Evolutionary conservation across 1,139 yeast species (phyloP).

Genomic region (Torulaspora pretoriensis): DNA sequence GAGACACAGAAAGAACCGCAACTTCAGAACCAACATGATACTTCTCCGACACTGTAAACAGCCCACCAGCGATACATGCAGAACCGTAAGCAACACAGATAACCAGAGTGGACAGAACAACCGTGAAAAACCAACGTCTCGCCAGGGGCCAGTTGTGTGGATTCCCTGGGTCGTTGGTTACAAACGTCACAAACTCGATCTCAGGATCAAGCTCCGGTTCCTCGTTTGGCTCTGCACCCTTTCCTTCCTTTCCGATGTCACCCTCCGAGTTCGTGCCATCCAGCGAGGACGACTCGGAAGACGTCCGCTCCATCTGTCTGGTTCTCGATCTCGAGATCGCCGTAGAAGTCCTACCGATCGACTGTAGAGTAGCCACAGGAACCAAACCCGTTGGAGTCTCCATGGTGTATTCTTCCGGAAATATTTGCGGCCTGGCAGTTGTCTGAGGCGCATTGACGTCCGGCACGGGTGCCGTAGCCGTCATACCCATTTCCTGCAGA

Average conservation of each 20-base stretch:
- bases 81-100: slow-evolving; percentile 89
- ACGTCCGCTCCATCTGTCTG: slow-evolving; percentile 25
- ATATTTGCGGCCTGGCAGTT: slow-evolving; percentile 55
- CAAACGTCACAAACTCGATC: slow-evolving; percentile 76
- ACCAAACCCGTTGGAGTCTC: slow-evolving; percentile 87
- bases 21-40: slow-evolving; percentile 73
- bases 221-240: slow-evolving; percentile 16
- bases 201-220: slow-evolving; percentile 51
- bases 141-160: slow-evolving; percentile 75
- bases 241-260: slow-evolving; percentile 16
- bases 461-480: slow-evolving; percentile 48
- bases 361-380: slow-evolving; percentile 66
- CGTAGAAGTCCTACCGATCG: slow-evolving; percentile 55
- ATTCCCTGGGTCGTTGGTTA: slow-evolving; percentile 72
- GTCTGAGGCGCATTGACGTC: slow-evolving; percentile 59
- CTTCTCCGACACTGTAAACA: slow-evolving; percentile 57
- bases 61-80: slow-evolving; percentile 82
- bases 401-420: slow-evolving; percentile 86
- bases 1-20: slow-evolving; percentile 70
- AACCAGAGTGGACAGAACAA: slow-evolving; percentile 61
- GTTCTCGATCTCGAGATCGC: slow-evolving; percentile 38
- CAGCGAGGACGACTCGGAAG: slow-evolving; percentile 11
- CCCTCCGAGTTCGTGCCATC: slow-evolving; percentile 15
- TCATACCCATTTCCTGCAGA: slow-evolving; percentile 57
- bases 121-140: slow-evolving; percentile 64